These are phyloP conservation scores for Globisporangium perplexum DNA, from an alignment of 352 stramenopile species.

Conservation along the genomic window DNA sequence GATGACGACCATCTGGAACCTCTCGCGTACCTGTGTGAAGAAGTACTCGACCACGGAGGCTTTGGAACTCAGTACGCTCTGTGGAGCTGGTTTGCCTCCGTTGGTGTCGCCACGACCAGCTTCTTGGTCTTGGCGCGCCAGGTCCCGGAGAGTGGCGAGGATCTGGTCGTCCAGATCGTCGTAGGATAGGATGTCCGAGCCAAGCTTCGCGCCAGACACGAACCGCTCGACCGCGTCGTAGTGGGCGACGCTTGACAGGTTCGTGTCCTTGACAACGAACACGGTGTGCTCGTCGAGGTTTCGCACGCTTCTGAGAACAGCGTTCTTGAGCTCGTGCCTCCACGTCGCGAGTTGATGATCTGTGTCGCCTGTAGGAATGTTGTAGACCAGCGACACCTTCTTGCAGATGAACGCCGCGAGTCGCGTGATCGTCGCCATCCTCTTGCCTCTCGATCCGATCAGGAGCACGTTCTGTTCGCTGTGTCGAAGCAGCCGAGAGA, in stretches of 20 bases:
- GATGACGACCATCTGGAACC: constrained; percentile 53
- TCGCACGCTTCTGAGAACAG: constrained; percentile 35
- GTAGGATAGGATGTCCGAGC: constrained; percentile 36
- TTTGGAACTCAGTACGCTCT: constrained; percentile 32
- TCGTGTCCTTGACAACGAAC: constrained; percentile 52
- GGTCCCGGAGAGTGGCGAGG: constrained; percentile 28
- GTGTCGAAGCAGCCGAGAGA: constrained; percentile 39
- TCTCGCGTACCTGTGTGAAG: constrained; percentile 26
- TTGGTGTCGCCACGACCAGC: not conserved
- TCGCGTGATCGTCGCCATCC: constrained; percentile 44
- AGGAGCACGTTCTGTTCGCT: constrained; percentile 34
- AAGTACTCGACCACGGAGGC: constrained; percentile 42
- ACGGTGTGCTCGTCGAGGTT: constrained; percentile 32
- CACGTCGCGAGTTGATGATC: constrained; percentile 15
- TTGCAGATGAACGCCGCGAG: constrained; percentile 54
- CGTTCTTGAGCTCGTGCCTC: constrained; percentile 28
- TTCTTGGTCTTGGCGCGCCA: constrained; percentile 8
- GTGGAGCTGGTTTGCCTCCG: not conserved
- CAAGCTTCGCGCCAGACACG: constrained; percentile 30
- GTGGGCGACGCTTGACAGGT: constrained; percentile 19
- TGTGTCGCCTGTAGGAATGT: constrained; percentile 5
- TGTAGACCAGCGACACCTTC: constrained; percentile 24
- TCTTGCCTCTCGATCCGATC: constrained; percentile 34
- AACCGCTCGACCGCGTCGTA: constrained; percentile 46
- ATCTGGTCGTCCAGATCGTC: constrained; percentile 50